phyloP scores from a whole-genome alignment of 2,329 filamentous ascomycete species.

The Diplodia mutila region DNA sequence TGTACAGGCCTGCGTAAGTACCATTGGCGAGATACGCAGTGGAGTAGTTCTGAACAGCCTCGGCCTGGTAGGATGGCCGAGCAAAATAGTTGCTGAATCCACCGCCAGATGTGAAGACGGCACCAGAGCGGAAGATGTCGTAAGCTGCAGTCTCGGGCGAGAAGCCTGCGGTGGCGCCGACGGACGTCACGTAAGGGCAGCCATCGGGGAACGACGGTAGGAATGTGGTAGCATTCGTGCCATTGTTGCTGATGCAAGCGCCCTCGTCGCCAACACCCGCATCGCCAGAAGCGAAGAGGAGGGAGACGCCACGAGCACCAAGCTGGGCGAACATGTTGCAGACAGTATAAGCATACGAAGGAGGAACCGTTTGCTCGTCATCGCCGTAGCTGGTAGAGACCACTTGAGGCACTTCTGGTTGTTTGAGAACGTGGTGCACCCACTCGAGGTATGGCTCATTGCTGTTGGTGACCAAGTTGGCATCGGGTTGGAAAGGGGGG shows the following conservation, averaged over 20 bases:
- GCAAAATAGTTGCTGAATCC: conserved; percentile 57
- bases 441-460: conserved; percentile 73
- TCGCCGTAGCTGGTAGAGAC: conserved; percentile 70
- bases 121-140: conserved; percentile 41
- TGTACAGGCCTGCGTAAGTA: conserved; percentile 55
- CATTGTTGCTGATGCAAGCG: conserved; percentile 63
- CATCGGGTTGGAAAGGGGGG: conserved; percentile 56
- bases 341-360: conserved; percentile 62
- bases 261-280: conserved; percentile 57
- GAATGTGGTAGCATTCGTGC: conserved; percentile 59
- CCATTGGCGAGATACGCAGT: conserved; percentile 39
- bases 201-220: conserved; percentile 66
- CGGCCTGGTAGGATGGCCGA: conserved; percentile 53
- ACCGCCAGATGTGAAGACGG: conserved; percentile 57
- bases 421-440: conserved; percentile 57
- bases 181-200: conserved; percentile 70
- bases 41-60: conserved; percentile 51
- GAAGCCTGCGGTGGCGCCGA: conserved; percentile 63
- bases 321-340: conserved; percentile 68
- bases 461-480: conserved; percentile 52
- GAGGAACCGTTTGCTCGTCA: conserved; percentile 66
- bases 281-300: conserved; percentile 69
- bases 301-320: conserved; percentile 67
- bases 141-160: conserved; percentile 59
- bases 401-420: conserved; percentile 63